A percentile compares a stretch with the other conserved stretches of the same genome.
These are phyloP conservation scores for Cordyceps pruinosa DNA, from an alignment of 2,329 filamentous ascomycete genomes.

Conservation along the genomic window DNA sequence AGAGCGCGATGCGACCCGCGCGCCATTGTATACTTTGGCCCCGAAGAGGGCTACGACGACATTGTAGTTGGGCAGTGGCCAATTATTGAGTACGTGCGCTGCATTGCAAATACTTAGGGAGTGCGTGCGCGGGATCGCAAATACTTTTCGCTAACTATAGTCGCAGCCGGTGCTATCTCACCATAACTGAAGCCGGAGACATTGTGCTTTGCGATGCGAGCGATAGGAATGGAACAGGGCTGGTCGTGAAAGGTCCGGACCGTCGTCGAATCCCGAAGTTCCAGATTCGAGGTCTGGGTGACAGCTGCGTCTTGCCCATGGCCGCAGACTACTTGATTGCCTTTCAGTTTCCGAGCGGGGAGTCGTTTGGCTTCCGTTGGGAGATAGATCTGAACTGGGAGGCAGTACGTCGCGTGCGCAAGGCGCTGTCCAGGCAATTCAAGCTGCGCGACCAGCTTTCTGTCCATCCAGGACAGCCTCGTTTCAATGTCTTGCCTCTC, in stretches of 20 bases:
- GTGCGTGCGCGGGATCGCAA: too few relatives aligned
- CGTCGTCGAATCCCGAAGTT: neutral
- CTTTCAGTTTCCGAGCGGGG: neutral
- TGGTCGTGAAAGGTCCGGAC: neutral
- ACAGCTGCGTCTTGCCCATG: neutral
- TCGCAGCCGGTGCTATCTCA: neutral
- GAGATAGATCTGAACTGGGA: neutral
- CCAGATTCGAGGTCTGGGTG: neutral
- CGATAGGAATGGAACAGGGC: neutral
- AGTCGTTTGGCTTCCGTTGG: neutral
- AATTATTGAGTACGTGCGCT: too few relatives aligned
- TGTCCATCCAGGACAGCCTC: too few relatives aligned
- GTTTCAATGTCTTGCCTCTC: neutral
- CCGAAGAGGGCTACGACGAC: neutral
- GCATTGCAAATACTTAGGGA: too few relatives aligned
- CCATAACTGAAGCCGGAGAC: neutral
- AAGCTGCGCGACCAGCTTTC: neutral
- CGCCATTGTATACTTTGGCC: neutral
- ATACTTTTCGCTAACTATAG: neutral
- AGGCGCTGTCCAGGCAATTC: neutral
- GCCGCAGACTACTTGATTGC: neutral
- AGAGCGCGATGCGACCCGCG: neutral
- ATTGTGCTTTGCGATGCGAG: neutral
- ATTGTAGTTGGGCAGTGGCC: neutral
- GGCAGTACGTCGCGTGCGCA: neutral